Evolutionary conservation across 495 filamentous ascomycete genomes (phyloP).

Genomic region (Penicillium daleae): DNA sequence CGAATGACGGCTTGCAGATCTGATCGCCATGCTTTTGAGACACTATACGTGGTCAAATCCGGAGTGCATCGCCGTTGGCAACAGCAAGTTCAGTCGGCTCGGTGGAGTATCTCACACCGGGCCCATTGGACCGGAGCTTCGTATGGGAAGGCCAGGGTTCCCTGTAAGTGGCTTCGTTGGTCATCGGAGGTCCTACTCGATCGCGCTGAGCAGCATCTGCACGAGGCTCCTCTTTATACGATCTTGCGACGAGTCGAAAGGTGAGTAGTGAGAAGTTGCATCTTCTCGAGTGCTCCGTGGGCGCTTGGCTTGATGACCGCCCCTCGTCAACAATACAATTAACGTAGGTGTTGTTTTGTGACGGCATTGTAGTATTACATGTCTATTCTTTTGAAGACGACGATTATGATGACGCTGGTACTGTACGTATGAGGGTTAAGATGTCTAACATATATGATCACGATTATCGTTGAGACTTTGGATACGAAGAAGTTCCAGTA

Average conservation of each 20-base stretch:
- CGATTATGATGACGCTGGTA: neutral
- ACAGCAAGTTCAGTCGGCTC: constrained; percentile 10
- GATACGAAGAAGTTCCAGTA: neutral
- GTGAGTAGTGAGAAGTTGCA: neutral
- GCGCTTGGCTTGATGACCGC: constrained; percentile 1
- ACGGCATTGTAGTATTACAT: neutral
- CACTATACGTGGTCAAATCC: constrained; percentile 35
- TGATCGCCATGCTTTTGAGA: constrained; percentile 43
- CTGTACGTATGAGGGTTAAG: no score
- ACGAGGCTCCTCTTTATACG: constrained; percentile 6
- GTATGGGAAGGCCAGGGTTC: constrained; percentile 15
- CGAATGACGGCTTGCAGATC: constrained; percentile 44
- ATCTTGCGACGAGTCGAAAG: constrained; percentile 3
- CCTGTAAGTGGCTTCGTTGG: constrained; percentile 5
- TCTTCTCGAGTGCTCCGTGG: constrained; percentile 5
- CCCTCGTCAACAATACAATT: neutral
- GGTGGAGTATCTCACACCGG: constrained; percentile 14
- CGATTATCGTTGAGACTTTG: neutral
- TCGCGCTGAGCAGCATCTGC: constrained; percentile 1
- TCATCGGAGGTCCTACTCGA: constrained; percentile 2
- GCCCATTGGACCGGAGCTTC: constrained; percentile 12
- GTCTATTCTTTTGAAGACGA: neutral
- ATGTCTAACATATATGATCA: no score
- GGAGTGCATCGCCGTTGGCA: constrained; percentile 33
- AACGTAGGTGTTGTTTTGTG: neutral